Percentiles rank a stretch among this genome's conserved stretches.
Evolutionary conservation across 208 protist genomes (phyloP).

Genomic region (Wallacemonas sp.): DNA sequence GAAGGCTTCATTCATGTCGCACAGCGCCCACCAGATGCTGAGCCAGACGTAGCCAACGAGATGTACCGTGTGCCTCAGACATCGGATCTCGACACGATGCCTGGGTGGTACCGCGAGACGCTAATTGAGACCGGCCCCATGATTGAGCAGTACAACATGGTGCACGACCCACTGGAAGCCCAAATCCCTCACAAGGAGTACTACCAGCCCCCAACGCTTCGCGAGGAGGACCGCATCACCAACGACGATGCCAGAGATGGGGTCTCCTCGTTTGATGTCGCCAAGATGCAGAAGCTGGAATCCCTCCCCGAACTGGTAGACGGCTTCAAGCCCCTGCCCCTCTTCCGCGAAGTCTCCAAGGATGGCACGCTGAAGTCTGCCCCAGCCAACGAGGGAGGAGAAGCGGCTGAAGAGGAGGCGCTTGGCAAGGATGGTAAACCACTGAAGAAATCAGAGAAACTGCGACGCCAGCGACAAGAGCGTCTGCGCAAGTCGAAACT

Average conservation of each 20-base stretch:
- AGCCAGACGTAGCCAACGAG: slow-evolving; percentile 77
- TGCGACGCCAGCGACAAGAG: slow-evolving; percentile 76
- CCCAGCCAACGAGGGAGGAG: slow-evolving; percentile 3
- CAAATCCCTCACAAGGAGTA: slow-evolving; percentile 39
- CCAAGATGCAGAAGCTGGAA: slow-evolving; percentile 77
- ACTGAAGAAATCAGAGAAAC: slow-evolving; percentile 65
- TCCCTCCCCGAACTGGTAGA: slow-evolving; percentile 77
- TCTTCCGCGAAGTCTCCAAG: slow-evolving; percentile 73
- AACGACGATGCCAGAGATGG: slow-evolving; percentile 70
- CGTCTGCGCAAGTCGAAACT: slow-evolving; percentile 73
- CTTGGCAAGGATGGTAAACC: slow-evolving; percentile 30
- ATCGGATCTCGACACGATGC: slow-evolving; percentile 61
- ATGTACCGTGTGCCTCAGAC: slow-evolving; percentile 64
- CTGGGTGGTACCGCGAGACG: slow-evolving; percentile 77
- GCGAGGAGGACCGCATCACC: slow-evolving; percentile 63
- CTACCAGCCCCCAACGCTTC: slow-evolving; percentile 58
- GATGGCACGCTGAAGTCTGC: slow-evolving; percentile 27
- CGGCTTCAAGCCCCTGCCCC: slow-evolving; percentile 82
- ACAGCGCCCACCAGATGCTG: slow-evolving; percentile 49
- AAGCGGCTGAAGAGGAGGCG: slow-evolving; percentile 14
- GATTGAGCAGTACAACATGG: slow-evolving; percentile 75
- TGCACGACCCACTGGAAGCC: slow-evolving; percentile 78
- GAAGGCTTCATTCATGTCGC: slow-evolving; percentile 62
- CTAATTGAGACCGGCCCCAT: slow-evolving; percentile 80
- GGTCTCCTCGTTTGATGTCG: slow-evolving; percentile 83